Percentiles rank a stretch among this genome's conserved stretches.
Conservation (phyloP, 306 rosid genomes). For the Rosa multiflora region DNA sequence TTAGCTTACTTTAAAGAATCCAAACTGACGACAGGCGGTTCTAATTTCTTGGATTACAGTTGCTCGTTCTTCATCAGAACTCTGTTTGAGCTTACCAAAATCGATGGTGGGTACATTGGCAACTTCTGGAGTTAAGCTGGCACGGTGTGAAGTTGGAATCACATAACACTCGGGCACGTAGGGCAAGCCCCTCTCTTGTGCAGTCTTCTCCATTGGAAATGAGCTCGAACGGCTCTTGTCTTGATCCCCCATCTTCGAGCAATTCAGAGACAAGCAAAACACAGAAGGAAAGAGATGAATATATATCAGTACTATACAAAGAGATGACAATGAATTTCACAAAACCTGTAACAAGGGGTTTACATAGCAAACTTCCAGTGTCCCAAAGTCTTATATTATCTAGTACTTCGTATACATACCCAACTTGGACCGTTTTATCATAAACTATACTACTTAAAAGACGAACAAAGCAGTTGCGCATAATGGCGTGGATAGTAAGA, state of each 20-base stretch:
- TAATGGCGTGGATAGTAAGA: not conserved
- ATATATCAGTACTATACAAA: too few relatives aligned
- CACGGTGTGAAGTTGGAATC: constrained; percentile 36
- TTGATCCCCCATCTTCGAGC: not conserved
- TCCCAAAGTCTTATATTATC: not conserved
- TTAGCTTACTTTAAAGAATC: constrained; percentile 48
- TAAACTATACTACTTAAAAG: too few relatives aligned
- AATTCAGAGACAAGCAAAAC: not conserved
- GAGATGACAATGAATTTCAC: not conserved
- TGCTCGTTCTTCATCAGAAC: constrained; percentile 24
- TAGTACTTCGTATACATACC: not conserved
- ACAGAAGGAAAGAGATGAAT: not conserved
- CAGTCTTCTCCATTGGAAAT: constrained; percentile 33
- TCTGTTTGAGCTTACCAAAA: constrained; percentile 29
- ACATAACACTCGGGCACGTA: constrained; percentile 37
- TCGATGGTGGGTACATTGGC: constrained; percentile 42
- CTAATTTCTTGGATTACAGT: constrained; percentile 23
- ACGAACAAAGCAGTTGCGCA: not conserved
- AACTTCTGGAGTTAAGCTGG: constrained; percentile 23
- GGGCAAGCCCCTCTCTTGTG: constrained; percentile 43
- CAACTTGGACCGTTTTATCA: not conserved
- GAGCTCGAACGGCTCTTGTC: constrained; percentile 27
- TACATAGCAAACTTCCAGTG: not conserved
- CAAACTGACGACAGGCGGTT: constrained; percentile 37
- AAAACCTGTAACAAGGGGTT: not conserved